Base-by-base conservation (phyloP, 2,329 filamentous ascomycete genomes). In the Knufia fluminis region DNA sequence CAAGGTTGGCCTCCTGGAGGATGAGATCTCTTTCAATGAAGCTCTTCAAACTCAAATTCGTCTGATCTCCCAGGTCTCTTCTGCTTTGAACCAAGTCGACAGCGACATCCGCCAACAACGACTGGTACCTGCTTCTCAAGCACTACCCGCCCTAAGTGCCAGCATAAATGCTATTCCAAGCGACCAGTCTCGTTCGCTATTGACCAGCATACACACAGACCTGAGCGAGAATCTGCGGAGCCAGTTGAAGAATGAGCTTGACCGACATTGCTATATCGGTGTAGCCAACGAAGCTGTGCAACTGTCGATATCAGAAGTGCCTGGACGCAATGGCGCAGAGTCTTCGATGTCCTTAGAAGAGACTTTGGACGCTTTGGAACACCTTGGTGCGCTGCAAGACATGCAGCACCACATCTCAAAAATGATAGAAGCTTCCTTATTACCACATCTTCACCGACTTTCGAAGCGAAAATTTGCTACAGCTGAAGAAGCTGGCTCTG, bases 1-100 rank as follows among this genome's bases (percentile, higher is more conserved):
- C 49, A 80, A 82, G 58, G 72, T 77, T 45, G 64, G 66, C 23
- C 66, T 82, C 42, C 66, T 83, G 32, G 69, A 78, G 55, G 73
- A 70, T 23, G 80, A 83, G 61, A 75, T 82, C 39, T 67, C 67
- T 16, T 82, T 82, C 64, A 80, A 78, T 50, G 69, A 77, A 59
- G 70, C 68, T 22, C 49, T 59, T 17, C 33, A 47, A 24, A 14
- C 40, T 17, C 54, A 59, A 23, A 41, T 59, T 22, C 32, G 49
- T 3, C 39, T 38, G 22, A 41, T 57, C 19, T 35, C 48, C 3
- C n/a, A 39, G 2, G 50, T 48, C 14, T 46, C 52, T 36, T 16
- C 50, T 32, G 44, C 49, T 6, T 42, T 59, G 35, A 43, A 49
- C 38, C 50, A 51, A 9, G 48, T 58, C 16, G 57, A 57, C 28